Conservation (phyloP, 2,329 filamentous ascomycete species). For the Colletotrichum sp. region DNA sequence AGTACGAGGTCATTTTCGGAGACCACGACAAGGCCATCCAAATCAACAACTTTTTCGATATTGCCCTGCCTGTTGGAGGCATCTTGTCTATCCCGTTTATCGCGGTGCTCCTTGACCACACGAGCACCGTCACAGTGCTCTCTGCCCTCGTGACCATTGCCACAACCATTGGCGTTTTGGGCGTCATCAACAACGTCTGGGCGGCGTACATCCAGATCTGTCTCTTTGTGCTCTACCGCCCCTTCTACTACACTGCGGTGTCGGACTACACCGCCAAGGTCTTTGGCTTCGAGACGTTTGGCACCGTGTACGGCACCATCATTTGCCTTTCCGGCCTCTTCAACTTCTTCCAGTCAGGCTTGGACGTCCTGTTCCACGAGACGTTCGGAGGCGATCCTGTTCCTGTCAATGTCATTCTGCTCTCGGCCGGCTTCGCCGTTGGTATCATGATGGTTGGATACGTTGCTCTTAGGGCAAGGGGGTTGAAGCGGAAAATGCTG, state of each 20-base stretch:
- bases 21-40: conserved; percentile 64
- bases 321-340: conserved; percentile 85
- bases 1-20: conserved; percentile 79
- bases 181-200: conserved; percentile 71
- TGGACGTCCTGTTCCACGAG: conserved; percentile 80
- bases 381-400: conserved; percentile 75
- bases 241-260: conserved; percentile 90
- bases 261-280: conserved; percentile 91
- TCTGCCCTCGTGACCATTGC: conserved; percentile 72
- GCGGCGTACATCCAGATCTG: conserved; percentile 78
- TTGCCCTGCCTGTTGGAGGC: conserved; percentile 79
- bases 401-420: conserved; percentile 75
- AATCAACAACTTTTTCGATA: conserved; percentile 86
- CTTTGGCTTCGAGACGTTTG: conserved; percentile 90
- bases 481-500: conserved; percentile 33
- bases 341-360: conserved; percentile 82
- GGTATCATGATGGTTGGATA: conserved; percentile 71
- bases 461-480: conserved; percentile 54
- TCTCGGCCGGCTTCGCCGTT: conserved; percentile 65
- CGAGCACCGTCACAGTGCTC: conserved; percentile 75
- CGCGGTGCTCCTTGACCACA: conserved; percentile 78
- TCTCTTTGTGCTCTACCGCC: conserved; percentile 84
- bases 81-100: conserved; percentile 88
- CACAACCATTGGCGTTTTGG: conserved; percentile 77
- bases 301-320: conserved; percentile 90